phyloP scores from a whole-genome alignment of 352 stramenopile species.

The Phytophthora syringae region DNA sequence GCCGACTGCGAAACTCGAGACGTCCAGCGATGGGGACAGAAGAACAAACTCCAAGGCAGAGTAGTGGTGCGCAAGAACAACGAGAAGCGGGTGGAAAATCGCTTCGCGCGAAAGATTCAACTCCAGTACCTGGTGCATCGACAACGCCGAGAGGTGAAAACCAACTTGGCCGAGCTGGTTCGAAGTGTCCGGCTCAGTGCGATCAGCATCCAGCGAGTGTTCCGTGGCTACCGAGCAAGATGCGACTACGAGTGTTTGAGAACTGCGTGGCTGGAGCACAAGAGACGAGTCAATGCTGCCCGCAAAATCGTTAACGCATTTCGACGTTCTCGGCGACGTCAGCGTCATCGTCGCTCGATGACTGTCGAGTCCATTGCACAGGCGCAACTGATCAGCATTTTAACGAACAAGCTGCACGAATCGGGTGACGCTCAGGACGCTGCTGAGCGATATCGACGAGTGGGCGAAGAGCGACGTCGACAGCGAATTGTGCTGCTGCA shows the following conservation, averaged over 20 bases:
- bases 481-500: slow-evolving; percentile 62
- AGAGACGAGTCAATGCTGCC: slow-evolving; percentile 30
- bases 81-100: slow-evolving; percentile 44
- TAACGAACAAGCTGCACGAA: slow-evolving; percentile 48
- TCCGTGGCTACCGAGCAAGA: slow-evolving; percentile 55
- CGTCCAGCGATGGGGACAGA: slow-evolving; percentile 30
- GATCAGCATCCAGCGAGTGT: slow-evolving; percentile 62
- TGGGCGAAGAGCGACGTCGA: slow-evolving; percentile 57
- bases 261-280: slow-evolving; percentile 29
- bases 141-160: slow-evolving; percentile 37
- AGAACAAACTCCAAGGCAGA: slow-evolving; percentile 58
- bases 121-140: slow-evolving; percentile 55
- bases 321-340: slow-evolving; percentile 49
- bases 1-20: slow-evolving; percentile 43
- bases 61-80: slow-evolving; percentile 54
- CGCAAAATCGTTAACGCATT: slow-evolving; percentile 53
- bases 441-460: slow-evolving; percentile 51
- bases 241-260: slow-evolving; percentile 36
- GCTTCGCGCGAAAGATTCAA: slow-evolving; percentile 60
- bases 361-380: slow-evolving; percentile 66
- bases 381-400: slow-evolving; percentile 51
- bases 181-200: slow-evolving; percentile 33
- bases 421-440: slow-evolving; percentile 17
- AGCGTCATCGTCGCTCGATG: slow-evolving; percentile 55
- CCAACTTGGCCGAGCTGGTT: slow-evolving; percentile 46